Conservation (phyloP, 345 rosid species). For the Clausena lansium region DNA sequence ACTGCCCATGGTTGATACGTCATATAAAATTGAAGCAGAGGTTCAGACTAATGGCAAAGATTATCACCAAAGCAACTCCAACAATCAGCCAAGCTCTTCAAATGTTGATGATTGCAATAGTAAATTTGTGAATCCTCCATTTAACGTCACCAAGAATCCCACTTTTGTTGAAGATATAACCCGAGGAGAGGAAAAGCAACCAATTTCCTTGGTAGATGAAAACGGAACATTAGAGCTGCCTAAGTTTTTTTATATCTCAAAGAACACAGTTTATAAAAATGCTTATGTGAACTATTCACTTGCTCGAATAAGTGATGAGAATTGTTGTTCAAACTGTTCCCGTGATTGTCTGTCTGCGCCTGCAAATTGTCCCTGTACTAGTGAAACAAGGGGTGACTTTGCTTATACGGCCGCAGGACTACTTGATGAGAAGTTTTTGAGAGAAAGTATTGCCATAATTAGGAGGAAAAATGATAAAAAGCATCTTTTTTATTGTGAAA, state of each 20-base stretch:
- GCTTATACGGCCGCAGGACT: slow-evolving; percentile 30
- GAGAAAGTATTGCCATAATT: slow-evolving; percentile 10
- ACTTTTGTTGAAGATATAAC: slow-evolving; percentile 28
- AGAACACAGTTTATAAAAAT: slow-evolving; percentile 23
- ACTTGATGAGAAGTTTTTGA: slow-evolving; percentile 25
- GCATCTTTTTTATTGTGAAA: slow-evolving; percentile 22
- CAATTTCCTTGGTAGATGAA: slow-evolving; percentile 17
- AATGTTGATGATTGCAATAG: neutral
- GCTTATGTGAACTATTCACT: slow-evolving; percentile 34
- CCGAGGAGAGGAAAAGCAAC: slow-evolving; percentile 26
- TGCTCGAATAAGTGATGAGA: slow-evolving; percentile 29
- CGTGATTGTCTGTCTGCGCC: slow-evolving; percentile 29
- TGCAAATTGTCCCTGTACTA: slow-evolving; percentile 31
- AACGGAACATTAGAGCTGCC: slow-evolving; percentile 20
- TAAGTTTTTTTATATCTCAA: slow-evolving; percentile 28
- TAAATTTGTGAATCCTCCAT: neutral
- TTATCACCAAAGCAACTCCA: neutral
- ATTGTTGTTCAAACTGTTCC: slow-evolving; percentile 29
- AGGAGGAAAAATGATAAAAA: neutral
- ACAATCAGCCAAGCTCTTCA: neutral
- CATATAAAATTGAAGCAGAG: neutral
- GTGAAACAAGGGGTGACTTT: slow-evolving; percentile 41
- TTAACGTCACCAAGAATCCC: slow-evolving; percentile 10
- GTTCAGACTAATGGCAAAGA: neutral
- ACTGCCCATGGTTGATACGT: neutral